phyloP scores from a whole-genome alignment of 2,329 filamentous ascomycete genomes.

The Chalaropsis thielavioides region DNA sequence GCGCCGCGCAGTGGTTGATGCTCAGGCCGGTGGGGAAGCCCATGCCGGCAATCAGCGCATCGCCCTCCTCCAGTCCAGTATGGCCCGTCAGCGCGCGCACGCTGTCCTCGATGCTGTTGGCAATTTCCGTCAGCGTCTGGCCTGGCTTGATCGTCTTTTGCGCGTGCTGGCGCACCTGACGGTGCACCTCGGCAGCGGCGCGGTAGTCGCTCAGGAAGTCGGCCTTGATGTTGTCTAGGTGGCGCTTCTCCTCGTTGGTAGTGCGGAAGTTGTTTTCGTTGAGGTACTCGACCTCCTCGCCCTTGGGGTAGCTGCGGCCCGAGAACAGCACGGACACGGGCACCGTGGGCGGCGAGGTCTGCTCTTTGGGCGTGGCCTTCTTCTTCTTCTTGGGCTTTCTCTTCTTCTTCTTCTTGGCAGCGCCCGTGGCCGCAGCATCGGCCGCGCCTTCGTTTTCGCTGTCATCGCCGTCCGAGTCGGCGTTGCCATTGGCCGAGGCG shows the following conservation, averaged over 20 bases:
- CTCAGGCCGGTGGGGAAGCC: conserved; percentile 67
- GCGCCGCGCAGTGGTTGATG: conserved; percentile 63
- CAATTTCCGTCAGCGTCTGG: conserved; percentile 58
- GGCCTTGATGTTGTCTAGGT: conserved; percentile 62
- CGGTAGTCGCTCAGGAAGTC: conserved; percentile 63
- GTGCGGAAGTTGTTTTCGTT: conserved; percentile 67
- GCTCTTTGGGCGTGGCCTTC: conserved; percentile 48
- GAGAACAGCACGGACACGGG: conserved; percentile 61
- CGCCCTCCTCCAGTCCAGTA: conserved; percentile 55
- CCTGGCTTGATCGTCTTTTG: conserved; percentile 64
- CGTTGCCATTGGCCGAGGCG: conserved; percentile 27
- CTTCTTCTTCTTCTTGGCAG: conserved; percentile 65
- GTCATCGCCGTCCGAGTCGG: conserved; percentile 36
- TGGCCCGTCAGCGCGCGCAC: conserved; percentile 59
- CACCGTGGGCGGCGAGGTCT: conserved; percentile 65
- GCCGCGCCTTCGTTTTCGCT: conserved; percentile 10
- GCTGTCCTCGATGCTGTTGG: conserved; percentile 65
- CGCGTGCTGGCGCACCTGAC: conserved; percentile 64
- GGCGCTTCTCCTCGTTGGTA: conserved; percentile 70
- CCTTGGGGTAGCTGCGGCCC: conserved; percentile 56
- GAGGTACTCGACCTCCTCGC: conserved; percentile 63
- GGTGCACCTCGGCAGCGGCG: conserved; percentile 60
- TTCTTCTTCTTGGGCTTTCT: conserved; percentile 64
- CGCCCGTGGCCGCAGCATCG: conserved; percentile 7
- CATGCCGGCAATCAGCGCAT: conserved; percentile 59